Base-by-base conservation (phyloP, 768 basidiomycete species). In the Pisolithus marmoratus region DNA sequence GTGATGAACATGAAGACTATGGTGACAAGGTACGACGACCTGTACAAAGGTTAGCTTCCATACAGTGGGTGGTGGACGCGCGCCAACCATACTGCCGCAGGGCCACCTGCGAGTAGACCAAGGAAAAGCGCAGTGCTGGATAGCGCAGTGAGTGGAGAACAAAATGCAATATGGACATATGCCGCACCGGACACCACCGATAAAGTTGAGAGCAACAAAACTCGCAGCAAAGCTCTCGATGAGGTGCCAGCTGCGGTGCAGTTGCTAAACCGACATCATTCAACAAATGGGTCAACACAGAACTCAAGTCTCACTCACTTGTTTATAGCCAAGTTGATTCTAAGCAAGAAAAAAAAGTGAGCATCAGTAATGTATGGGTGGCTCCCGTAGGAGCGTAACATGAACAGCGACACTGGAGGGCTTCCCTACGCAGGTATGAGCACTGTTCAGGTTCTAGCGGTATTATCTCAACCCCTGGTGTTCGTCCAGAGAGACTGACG, bases 371-470 rank as follows among this genome's bases (percentile, higher is more conserved):
- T 58, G 61, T 58, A 61, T 60, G 54, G 60, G 50, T 64, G 60
- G 63, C 75, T 74, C 71, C 67, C 62, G 59, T 54, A 53, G 66
- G 60, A 68, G 73, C 69, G 71, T 65, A 57, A 63, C 67, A 64
- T 66, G 68, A 65, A 70, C 71, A 72, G 67, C 60, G 72, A 85
- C 74, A 81, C 86, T 86, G 80, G 76, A 51, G 75, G 87, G 86
- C 86, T 90, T 94, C 90, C 90, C 90, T 92, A 90, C 91, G 92
- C 91, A 91, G 89, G 88, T 90, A 78, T 92, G 79, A 90, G 82
- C 87, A 78, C 90, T 91, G 86, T 80, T 90, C 92, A 94, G 90
- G 91, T 93, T 93, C 88, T 71, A 82, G 84, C 92, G 90, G 91
- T 94, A 82, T 94, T 54, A 88, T 94, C 92, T 94, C 91, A 94